Evolutionary conservation across 2,329 filamentous ascomycete species (phyloP).

Genomic region (Fusarium sp.): DNA sequence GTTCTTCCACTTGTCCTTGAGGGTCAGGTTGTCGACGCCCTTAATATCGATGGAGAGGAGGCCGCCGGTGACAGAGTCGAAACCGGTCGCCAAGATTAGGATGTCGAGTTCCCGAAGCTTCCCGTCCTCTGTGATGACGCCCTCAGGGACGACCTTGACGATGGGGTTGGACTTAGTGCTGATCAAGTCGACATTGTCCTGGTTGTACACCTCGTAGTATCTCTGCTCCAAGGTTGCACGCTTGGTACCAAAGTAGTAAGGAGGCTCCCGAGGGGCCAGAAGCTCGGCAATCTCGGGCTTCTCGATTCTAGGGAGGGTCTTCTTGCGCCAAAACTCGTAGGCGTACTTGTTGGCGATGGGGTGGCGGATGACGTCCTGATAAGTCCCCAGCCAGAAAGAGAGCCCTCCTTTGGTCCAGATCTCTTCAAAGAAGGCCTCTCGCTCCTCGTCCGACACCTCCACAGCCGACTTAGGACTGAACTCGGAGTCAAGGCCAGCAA

Average conservation of each 20-base stretch:
- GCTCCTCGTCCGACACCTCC: neutral
- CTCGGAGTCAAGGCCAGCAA: neutral
- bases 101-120: neutral
- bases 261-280: constrained; percentile 2
- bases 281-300: neutral
- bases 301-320: neutral
- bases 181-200: constrained; percentile 1
- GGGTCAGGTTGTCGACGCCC: neutral
- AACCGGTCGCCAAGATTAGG: constrained; percentile 8
- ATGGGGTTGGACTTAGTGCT: neutral
- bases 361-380: neutral
- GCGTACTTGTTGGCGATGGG: neutral
- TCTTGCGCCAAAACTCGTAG: constrained; percentile 5
- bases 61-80: constrained; percentile 6
- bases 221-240: neutral
- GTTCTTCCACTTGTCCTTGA: neutral
- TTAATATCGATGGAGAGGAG: neutral
- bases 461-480: neutral
- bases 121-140: neutral
- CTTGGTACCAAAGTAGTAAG: constrained; percentile 10
- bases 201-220: constrained; percentile 9
- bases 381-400: neutral
- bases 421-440: neutral
- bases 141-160: neutral
- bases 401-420: constrained; percentile 1